Evolutionary conservation across 257 asterid genomes (phyloP), one percentile per base, ranked within the genome.

Genomic region (Nicotiana tomentosiformis): DNA sequence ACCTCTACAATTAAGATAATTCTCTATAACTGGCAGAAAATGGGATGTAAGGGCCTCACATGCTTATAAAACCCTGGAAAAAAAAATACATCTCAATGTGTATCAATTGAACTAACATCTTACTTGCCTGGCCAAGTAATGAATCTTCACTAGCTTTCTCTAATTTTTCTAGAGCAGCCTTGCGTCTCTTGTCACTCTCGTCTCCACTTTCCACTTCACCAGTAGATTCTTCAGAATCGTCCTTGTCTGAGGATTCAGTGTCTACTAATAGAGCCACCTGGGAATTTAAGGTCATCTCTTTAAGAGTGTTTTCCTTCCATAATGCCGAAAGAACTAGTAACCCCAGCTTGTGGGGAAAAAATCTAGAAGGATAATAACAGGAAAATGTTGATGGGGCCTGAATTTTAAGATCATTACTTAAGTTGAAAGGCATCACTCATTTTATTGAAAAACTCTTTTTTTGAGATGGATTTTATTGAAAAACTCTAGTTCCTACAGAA

Each of bases 121-220:
- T 79, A 85, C 91, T 84, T 82, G 91, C 98, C 91, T 95, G 99
- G 82, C 97, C 92, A 72, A 95, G 95, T 84, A 94, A 66, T 61
- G 97, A 87, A 33, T 95, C 98, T 86, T 92, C 93, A 57, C 99
- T 93, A 66, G 97, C 97, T 78, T 93, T 91, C 92, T 92, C 99
- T 62, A 95, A 88, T 77, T 92, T 95, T 65, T 87, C 91, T 86
- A 95, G 86, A 77, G 98, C 93, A 74, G 80, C 87, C 87, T 92
- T 93, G 62, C 93, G 90, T 33, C 85, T 88, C 88, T 88, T 86
- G 18, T 91, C 95, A 85, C 83, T 80, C 85, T 94, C 97, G 64
- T 91, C 95, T 39, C 89, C 95, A 83, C 88, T 94, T 87, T 89
- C 91, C 84, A 82, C 91, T 87, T 88, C 96, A 74, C 62, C 91